phyloP scores from a whole-genome alignment of 768 basidiomycete species.

The Trametes gibbosa region DNA sequence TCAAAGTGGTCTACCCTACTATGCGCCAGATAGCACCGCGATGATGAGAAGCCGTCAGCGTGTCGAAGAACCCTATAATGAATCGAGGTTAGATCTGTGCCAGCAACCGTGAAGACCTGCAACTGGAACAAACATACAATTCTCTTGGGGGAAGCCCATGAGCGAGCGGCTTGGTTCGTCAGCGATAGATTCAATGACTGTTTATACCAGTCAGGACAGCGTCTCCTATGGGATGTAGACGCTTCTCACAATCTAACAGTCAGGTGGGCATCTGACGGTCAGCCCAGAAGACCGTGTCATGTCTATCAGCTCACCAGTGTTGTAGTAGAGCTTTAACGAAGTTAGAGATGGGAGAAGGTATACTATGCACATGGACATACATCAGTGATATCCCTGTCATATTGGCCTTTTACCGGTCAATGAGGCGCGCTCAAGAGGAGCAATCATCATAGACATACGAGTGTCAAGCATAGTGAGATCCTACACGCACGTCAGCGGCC shows the following conservation, averaged over 20 bases:
- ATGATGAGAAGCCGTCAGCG: slow-evolving; percentile 42
- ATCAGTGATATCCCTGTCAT: slow-evolving; percentile 58
- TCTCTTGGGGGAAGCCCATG: slow-evolving; percentile 55
- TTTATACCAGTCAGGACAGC: not conserved
- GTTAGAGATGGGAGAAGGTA: not conserved
- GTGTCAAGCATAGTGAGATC: slow-evolving; percentile 64
- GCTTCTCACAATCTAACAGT: slow-evolving; percentile 1
- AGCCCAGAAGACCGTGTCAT: not conserved
- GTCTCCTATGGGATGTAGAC: not conserved
- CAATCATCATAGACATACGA: slow-evolving; percentile 34
- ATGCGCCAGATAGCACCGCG: slow-evolving; percentile 55
- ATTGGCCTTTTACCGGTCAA: slow-evolving; percentile 35
- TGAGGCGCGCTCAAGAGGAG: not conserved
- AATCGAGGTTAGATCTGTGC: not conserved
- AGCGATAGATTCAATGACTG: slow-evolving; percentile 45
- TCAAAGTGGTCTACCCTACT: slow-evolving; percentile 37
- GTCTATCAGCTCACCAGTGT: slow-evolving; percentile 38
- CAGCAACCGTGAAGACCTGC: not conserved
- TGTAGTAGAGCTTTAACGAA: slow-evolving; percentile 42
- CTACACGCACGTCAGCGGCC: slow-evolving; percentile 1
- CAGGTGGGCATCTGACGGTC: not conserved
- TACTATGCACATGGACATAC: slow-evolving; percentile 25
- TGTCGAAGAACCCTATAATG: slow-evolving; percentile 45
- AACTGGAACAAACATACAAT: slow-evolving; percentile 35
- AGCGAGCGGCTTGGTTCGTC: slow-evolving; percentile 45